Evolutionary conservation across 208 protist species (phyloP), one percentile per base, ranked within the genome.

Genomic region (Polymyxa betae): DNA sequence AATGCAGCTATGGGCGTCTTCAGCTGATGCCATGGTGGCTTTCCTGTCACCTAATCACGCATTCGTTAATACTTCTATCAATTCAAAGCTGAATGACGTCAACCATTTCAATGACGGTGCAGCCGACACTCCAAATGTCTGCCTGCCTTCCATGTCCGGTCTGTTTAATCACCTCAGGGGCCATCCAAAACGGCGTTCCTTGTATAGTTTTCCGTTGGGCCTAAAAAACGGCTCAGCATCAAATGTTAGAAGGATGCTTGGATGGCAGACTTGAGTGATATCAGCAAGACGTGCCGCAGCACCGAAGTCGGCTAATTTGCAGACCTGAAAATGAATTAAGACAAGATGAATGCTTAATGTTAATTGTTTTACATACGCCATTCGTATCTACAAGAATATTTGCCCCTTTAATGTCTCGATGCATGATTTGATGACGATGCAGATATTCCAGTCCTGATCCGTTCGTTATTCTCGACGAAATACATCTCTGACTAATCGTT

Each of bases 101-200:
- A 20, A 68, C 43, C 78, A 92, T 92, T 45, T 92, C 88, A 38
- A 92, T 60, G 32, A 92, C 91, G 5, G 91, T 92, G 24, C 90
- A 93, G 0, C 91, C 91, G 12, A 92, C 38, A 20, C 52, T 90
- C 91, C 91, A 92, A 54, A 92, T 92, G 45, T 92, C 91, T n/a
- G 91, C 91, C 78, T 92, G 90, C 0, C 77, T 0, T 32, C 91
- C 90, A 52, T 92, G 91, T 12, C 90, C 90, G 32, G 54, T 45
- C 45, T 92, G 90, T 49, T 64, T 92, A 54, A 92, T 92, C 41
- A 92, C 91, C 54, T 92, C 91, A 5, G 91, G 91, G 35, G 91
- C 91, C 91, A 92, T 92, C 91, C 91, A 92, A 52, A 92, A 92
- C 20, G 91, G 91, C 20, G 91, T 93, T 5, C 91, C 91, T 24